Percentiles rank a stretch among this genome's conserved stretches.
Conservation (phyloP, 2,329 filamentous ascomycete genomes). For the Tolypocladium album region DNA sequence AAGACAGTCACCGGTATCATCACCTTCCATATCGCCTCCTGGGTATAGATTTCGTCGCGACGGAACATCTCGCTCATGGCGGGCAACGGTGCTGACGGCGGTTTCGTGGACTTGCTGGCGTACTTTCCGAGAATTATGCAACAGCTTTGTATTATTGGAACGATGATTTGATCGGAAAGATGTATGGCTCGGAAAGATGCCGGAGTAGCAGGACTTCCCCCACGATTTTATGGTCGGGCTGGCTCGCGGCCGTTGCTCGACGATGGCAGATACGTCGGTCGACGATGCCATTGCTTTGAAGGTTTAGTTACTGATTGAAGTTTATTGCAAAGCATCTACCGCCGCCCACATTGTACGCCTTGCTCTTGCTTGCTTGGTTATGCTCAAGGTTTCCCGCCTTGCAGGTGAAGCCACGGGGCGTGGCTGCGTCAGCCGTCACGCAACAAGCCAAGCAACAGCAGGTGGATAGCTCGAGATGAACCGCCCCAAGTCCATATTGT, state of each 20-base stretch:
- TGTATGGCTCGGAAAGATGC: too few species aligned
- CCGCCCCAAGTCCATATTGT: neutral
- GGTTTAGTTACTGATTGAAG: neutral
- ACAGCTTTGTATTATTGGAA: neutral
- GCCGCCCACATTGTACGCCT: neutral
- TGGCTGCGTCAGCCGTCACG: neutral
- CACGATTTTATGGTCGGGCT: neutral
- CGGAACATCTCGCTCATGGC: neutral
- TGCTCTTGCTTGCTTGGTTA: neutral
- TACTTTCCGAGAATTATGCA: neutral
- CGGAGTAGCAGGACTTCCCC: neutral
- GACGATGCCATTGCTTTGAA: neutral
- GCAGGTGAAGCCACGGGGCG: neutral
- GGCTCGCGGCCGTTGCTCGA: neutral
- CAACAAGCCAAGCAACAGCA: neutral
- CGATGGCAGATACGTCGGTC: neutral
- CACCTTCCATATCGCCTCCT: slow-evolving; percentile 6
- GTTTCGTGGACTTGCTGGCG: neutral
- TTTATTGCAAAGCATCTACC: neutral
- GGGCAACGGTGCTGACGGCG: neutral
- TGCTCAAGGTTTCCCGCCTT: neutral
- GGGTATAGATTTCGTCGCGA: neutral
- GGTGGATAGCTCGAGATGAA: neutral
- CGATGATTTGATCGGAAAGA: too few species aligned
- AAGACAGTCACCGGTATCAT: slow-evolving; percentile 13